Evolutionary conservation across 371 early-diverging fungal genomes (phyloP), one percentile per base, ranked within the genome.

Genomic region (Actinomortierella wolfii): DNA sequence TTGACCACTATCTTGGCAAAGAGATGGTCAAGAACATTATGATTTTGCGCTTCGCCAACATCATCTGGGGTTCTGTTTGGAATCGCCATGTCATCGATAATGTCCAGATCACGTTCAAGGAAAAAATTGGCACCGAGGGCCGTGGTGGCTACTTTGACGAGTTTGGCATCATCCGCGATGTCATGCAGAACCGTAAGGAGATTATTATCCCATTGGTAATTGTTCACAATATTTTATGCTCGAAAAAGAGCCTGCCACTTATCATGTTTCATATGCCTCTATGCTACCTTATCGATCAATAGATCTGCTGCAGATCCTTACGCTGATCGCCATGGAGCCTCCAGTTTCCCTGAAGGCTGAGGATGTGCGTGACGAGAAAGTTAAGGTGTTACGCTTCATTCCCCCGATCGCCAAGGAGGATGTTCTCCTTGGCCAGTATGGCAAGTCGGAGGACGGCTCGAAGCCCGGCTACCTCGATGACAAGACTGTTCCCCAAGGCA

Each of bases 131-230:
- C 20, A 98, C 97, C 6, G 95, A 98, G 70, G 99, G 99, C 40
- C 93, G 99, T 40, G 98, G 99, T 47, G 96, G 97, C 13, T 99
- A 99, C 84, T 99, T 99, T 89, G 99, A 99, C 79, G 94, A 97
- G 78, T 96, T 95, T 79, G 99, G 99, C 49, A 97, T 99, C 53
- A 94, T 99, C 66, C 95, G 99, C 62, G 99, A 99, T 77, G 98
- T 99, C 28, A 96, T 99, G 89, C 99, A 99, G 84, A 99, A 99
- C 87, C 92, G 86, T 84, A 81, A 73, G 42, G 3, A 52, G 39
- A 46, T 17, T 20, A 54, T 56, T 18, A n/a, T 54, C 4, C 25
- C 3, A 20, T 14, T 11, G 34, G 34, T 4, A 6, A 4, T 34
- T 34, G 11, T 34, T 34, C 34, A 34, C 4, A 34, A 6, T 34